phyloP scores from a whole-genome alignment of 108 stramenopile genomes.

The Licmophora abbreviata region DNA sequence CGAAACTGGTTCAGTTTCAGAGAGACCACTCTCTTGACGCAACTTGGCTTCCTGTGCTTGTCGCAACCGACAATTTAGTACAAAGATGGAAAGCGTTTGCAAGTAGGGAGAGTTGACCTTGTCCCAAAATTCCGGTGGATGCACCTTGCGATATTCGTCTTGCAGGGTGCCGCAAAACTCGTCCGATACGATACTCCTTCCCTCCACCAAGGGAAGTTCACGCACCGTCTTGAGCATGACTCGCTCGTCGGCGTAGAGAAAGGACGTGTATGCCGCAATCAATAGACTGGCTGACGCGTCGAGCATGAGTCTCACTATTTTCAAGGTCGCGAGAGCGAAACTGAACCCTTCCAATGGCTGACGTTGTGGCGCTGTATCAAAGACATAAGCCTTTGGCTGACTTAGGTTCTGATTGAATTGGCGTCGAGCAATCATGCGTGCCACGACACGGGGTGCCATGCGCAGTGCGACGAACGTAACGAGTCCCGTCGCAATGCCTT shows the following conservation, averaged over 20 bases:
- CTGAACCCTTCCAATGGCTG: not conserved
- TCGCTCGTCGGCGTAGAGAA: not conserved
- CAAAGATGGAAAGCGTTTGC: not conserved
- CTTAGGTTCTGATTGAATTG: not conserved
- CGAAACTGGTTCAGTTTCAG: not conserved
- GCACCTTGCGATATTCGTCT: not conserved
- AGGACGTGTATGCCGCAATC: not conserved
- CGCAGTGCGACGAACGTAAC: not conserved
- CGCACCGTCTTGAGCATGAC: not conserved
- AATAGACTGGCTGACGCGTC: not conserved
- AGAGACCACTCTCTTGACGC: not conserved
- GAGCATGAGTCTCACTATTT: not conserved
- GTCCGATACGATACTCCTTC: not conserved
- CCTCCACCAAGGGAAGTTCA: slow-evolving; percentile 1
- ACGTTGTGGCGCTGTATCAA: no score
- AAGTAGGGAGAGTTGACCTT: not conserved
- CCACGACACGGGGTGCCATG: not conserved
- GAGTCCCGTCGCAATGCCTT: not conserved
- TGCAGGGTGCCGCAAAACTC: slow-evolving; percentile 1
- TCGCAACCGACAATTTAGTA: slow-evolving; percentile 3
- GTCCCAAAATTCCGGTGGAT: slow-evolving; percentile 1
- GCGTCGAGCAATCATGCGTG: not conserved
- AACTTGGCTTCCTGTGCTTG: not conserved
- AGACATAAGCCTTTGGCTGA: no score
- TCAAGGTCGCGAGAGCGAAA: not conserved